Percentiles rank a stretch among this genome's conserved stretches.
phyloP scores from a whole-genome alignment of 441 rosid species.

The Croton setiger region DNA sequence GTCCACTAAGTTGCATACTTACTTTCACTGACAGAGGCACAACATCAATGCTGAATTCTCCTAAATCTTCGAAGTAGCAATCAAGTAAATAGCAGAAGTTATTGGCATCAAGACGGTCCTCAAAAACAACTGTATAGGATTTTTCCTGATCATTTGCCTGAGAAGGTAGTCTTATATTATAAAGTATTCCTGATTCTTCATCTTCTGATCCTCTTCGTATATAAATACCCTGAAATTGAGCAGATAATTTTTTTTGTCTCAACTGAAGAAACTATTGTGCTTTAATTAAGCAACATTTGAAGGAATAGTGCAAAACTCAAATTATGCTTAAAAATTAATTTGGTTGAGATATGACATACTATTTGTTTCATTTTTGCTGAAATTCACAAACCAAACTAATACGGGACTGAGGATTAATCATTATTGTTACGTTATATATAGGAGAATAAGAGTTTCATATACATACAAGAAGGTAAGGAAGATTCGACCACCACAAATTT shows the following conservation, averaged over 20 bases:
- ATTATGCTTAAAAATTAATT: not conserved
- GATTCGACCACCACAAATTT: constrained; percentile 73
- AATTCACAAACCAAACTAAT: not conserved
- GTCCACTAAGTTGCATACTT: constrained; percentile 19
- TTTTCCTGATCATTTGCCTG: constrained; percentile 25
- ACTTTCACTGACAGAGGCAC: constrained; percentile 62
- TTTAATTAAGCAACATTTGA: not conserved
- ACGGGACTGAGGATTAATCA: too few relatives aligned
- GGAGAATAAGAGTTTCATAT: constrained; percentile 7
- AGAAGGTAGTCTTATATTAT: constrained; percentile 36
- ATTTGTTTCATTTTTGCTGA: not conserved
- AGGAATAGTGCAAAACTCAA: not conserved
- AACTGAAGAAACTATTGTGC: not conserved
- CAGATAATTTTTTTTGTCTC: not conserved
- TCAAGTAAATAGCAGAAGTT: constrained; percentile 74
- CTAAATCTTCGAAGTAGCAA: constrained; percentile 59
- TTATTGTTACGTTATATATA: not conserved
- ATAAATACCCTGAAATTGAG: constrained; percentile 48
- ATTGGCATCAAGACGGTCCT: constrained; percentile 73
- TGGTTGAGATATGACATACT: not conserved
- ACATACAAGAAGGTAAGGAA: constrained; percentile 70
- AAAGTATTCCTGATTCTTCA: constrained; percentile 57
- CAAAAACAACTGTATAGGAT: constrained; percentile 59
- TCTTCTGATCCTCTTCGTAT: constrained; percentile 56
- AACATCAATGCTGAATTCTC: constrained; percentile 54